Base-by-base conservation (phyloP, 2,329 filamentous ascomycete genomes). In the Penicillium fuscoglaucum region DNA sequence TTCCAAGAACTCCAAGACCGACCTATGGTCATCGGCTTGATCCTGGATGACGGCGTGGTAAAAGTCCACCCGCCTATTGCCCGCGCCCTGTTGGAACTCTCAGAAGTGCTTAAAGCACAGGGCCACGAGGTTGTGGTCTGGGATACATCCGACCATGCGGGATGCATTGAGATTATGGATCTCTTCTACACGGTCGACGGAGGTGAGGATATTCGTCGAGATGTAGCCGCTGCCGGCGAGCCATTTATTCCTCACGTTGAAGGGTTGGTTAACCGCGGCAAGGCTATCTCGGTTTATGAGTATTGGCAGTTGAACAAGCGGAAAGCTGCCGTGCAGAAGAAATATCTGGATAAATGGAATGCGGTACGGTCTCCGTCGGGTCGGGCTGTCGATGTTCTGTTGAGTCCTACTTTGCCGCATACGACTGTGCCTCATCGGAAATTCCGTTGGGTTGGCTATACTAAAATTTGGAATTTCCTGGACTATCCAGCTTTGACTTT, bases 241-340 rank as follows among this genome's bases (percentile, higher is more conserved):
- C 85, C 86, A 0, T 81, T 80, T 41, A 80, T 87, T 4, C 81
- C 83, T 0, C 83, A 86, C 55, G 84, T 89, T 0, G 77, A 87
- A 65, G 78, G 74, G 0, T 76, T 89, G 6, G 70, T 88, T 15
- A 82, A 83, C 52, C 76, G 78, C 0, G 82, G 78, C 2, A 63
- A 78, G 12, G 68, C 84, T 0, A 83, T 88, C 15, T 86, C 83
- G 0, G 84, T 88, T 0, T 87, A 84, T 57, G 78, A 86, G 5
- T 89, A 89, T 71, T 89, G 86, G 87, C 85, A 88, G 63, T 76
- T 89, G 7, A 88, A 88, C 71, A 83, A 77, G 59, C 77, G 79
- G 28, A 88, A 88, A 65, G 57, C 78, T 28, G 75, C 73, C 0
- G 74, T 79, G 4, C 83, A 86, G 61, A 80, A 85, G 58, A 76